phyloP scores from a whole-genome alignment of 495 filamentous ascomycete genomes.

The Penicillium flavigenum region DNA sequence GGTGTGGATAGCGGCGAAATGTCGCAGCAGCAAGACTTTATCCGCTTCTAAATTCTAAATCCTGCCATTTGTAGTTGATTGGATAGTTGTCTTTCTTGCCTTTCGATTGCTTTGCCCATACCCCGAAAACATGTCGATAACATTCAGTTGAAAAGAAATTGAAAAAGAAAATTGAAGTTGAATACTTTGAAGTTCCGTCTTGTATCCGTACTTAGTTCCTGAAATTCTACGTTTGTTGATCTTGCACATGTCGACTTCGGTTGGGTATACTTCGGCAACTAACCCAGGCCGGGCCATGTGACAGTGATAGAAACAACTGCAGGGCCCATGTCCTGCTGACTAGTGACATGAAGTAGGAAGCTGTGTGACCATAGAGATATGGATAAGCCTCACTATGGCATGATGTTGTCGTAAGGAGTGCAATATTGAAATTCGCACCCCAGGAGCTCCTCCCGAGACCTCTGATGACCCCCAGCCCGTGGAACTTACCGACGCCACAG shows the following conservation, averaged over 20 bases:
- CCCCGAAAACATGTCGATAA: slow-evolving; percentile 7
- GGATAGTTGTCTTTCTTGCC: slow-evolving; percentile 9
- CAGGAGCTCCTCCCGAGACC: slow-evolving; percentile 7
- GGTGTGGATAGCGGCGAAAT: slow-evolving; percentile 52
- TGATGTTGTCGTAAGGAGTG: neutral
- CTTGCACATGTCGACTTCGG: neutral
- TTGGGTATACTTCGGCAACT: neutral
- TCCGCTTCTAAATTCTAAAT: slow-evolving; percentile 49
- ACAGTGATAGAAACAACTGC: slow-evolving; percentile 1
- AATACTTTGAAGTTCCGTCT: neutral
- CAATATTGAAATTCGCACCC: slow-evolving; percentile 1
- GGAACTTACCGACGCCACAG: neutral
- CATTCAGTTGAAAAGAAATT: neutral
- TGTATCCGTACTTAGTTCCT: neutral
- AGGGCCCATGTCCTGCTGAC: slow-evolving; percentile 9
- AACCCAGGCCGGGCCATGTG: slow-evolving; percentile 4
- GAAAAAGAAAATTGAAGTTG: neutral
- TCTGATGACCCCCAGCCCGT: neutral
- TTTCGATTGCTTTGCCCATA: slow-evolving; percentile 8
- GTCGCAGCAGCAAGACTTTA: slow-evolving; percentile 67
- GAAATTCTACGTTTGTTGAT: neutral
- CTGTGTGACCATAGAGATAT: slow-evolving; percentile 2
- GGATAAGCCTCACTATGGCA: slow-evolving; percentile 6
- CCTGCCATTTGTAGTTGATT: slow-evolving; percentile 17
- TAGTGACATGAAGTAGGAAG: neutral